A percentile compares a stretch with the other conserved stretches of the same genome.
Evolutionary conservation across 2,329 filamentous ascomycete species (phyloP).

Genomic region (Cadophora sp.): DNA sequence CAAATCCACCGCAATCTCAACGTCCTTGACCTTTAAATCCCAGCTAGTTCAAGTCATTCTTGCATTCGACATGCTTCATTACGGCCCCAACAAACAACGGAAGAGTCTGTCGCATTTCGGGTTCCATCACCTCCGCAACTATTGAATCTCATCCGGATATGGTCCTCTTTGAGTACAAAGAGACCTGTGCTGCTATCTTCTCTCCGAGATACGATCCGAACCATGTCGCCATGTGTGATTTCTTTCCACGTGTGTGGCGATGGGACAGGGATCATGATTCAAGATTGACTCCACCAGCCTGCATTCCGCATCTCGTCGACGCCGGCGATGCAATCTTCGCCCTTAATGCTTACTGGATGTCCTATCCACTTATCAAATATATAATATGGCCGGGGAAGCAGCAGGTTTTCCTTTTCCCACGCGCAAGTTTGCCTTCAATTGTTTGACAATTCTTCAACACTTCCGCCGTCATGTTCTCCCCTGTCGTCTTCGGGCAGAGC

Average conservation of each 20-base stretch:
- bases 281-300: conserved; percentile 8
- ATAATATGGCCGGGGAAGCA: neutral
- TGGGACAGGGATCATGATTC: conserved; percentile 8
- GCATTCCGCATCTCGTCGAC: neutral
- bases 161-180: neutral
- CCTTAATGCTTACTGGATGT: neutral
- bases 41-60: neutral
- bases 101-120: neutral
- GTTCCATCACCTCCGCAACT: neutral
- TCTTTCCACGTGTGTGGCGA: neutral
- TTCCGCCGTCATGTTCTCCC: conserved; percentile 12
- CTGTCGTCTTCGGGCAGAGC: neutral
- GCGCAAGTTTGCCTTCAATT: conserved; percentile 4
- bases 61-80: neutral
- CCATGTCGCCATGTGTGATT: conserved; percentile 6
- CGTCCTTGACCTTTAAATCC: too few relatives aligned
- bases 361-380: neutral
- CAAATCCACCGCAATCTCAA: conserved; percentile 1
- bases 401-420: neutral
- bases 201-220: neutral
- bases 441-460: neutral
- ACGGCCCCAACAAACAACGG: neutral
- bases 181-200: neutral
- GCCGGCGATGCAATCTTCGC: neutral
- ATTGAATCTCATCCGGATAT: neutral